These are phyloP conservation scores for Solanum neorickii DNA, from an alignment of 257 asterid species.

Conservation along the genomic window DNA sequence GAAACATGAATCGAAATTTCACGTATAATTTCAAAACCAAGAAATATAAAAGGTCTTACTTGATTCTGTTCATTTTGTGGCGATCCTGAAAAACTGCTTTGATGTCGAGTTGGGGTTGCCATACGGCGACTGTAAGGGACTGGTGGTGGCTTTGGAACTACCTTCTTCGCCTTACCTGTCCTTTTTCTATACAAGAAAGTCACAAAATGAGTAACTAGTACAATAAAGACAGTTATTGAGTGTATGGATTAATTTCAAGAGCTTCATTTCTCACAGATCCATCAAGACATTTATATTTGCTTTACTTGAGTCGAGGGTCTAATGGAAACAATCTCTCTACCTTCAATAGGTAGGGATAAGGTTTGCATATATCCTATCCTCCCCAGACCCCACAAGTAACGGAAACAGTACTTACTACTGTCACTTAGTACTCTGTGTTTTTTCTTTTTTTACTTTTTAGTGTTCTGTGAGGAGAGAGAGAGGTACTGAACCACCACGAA, in stretches of 20 bases:
- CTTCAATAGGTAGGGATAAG: background rate
- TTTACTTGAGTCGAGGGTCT: background rate
- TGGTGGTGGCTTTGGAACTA: slow-evolving; percentile 57
- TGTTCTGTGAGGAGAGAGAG: background rate
- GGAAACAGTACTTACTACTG: too few relatives aligned
- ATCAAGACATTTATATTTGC: background rate
- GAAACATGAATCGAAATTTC: background rate
- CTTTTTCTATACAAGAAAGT: slow-evolving; percentile 27
- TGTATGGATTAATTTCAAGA: background rate
- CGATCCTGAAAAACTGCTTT: slow-evolving; percentile 20
- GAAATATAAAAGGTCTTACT: slow-evolving; percentile 15
- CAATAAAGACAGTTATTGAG: background rate
- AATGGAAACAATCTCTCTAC: too few relatives aligned
- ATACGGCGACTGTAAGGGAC: slow-evolving; percentile 24
- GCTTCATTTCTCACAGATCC: background rate
- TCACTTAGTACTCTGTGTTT: background rate
- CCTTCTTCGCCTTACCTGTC: slow-evolving; percentile 53
- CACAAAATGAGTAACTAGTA: slow-evolving; percentile 11
- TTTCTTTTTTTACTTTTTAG: background rate
- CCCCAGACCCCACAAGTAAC: background rate
- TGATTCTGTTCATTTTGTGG: slow-evolving; percentile 38
- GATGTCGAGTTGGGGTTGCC: slow-evolving; percentile 13
- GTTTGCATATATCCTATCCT: background rate
- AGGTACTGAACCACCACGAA: background rate
- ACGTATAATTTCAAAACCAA: background rate